Evolutionary conservation across 148 eudicot species (phyloP).

Genomic region (Spergularia marina): DNA sequence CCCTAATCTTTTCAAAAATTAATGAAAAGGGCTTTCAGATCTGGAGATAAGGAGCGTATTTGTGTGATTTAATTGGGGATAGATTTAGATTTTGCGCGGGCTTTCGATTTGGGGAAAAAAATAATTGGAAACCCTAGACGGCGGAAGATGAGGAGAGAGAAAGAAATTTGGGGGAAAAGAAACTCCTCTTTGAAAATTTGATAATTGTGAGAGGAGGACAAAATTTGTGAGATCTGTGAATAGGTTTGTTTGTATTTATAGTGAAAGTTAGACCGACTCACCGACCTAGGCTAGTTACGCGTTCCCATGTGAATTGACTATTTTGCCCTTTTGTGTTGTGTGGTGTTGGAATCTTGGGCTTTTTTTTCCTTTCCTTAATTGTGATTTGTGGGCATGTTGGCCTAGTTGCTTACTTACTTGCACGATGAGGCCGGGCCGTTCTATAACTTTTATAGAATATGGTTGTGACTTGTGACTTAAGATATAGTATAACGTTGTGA

Average conservation of each 20-base stretch:
- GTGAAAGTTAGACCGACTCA: conserved; percentile 5
- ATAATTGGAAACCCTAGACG: conserved; percentile 25
- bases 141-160: conserved; percentile 7
- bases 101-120: not conserved
- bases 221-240: not conserved
- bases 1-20: conserved; percentile 7
- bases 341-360: not conserved
- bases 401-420: not conserved
- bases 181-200: not conserved
- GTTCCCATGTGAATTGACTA: not conserved
- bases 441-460: too few relatives aligned
- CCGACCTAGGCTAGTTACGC: conserved; percentile 24
- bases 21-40: conserved; percentile 10
- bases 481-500: too few relatives aligned
- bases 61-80: not conserved
- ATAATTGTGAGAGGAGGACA: not conserved
- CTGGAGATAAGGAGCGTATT: not conserved
- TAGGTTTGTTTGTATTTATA: conserved; percentile 21
- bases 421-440: not conserved
- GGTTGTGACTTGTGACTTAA: too few relatives aligned
- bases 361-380: not conserved
- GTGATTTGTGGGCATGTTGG: not conserved
- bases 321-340: conserved; percentile 7
- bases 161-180: not conserved
- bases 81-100: not conserved